phyloP scores from a whole-genome alignment of 495 filamentous ascomycete species.

The Rostrohypoxylon terebratum region DNA sequence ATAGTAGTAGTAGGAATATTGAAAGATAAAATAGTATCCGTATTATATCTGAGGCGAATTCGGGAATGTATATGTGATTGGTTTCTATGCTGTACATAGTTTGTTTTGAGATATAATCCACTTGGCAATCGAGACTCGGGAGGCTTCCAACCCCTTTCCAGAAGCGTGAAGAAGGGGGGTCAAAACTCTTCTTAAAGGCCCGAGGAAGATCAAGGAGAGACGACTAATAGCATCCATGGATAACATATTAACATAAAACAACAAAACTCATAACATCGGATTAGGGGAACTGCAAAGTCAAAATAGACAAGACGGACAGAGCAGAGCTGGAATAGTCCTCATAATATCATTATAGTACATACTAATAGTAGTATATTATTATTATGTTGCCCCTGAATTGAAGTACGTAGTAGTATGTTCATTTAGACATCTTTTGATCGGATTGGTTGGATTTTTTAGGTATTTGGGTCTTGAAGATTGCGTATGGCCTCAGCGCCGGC shows the following conservation, averaged over 20 bases:
- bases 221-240: neutral
- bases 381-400: constrained; percentile 17
- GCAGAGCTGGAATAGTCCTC: too few species aligned
- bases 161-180: constrained; percentile 1
- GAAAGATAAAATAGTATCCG: neutral
- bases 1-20: neutral
- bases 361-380: too few species aligned
- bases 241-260: too few species aligned
- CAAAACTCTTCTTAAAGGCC: constrained; percentile 6
- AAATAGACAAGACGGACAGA: neutral
- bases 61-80: neutral
- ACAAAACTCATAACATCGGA: neutral
- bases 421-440: constrained; percentile 4
- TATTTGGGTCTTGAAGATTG: constrained; percentile 27
- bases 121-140: neutral
- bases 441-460: constrained; percentile 13
- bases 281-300: constrained; percentile 6
- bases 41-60: neutral
- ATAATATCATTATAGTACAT: neutral
- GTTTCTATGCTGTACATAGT: too few species aligned
- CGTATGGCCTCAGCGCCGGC: constrained; percentile 7
- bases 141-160: constrained; percentile 1
- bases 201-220: neutral
- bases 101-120: constrained; percentile 2
- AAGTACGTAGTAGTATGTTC: constrained; percentile 15